Evolutionary conservation across 2,329 filamentous ascomycete genomes (phyloP).

Genomic region (Triangularia setosa): DNA sequence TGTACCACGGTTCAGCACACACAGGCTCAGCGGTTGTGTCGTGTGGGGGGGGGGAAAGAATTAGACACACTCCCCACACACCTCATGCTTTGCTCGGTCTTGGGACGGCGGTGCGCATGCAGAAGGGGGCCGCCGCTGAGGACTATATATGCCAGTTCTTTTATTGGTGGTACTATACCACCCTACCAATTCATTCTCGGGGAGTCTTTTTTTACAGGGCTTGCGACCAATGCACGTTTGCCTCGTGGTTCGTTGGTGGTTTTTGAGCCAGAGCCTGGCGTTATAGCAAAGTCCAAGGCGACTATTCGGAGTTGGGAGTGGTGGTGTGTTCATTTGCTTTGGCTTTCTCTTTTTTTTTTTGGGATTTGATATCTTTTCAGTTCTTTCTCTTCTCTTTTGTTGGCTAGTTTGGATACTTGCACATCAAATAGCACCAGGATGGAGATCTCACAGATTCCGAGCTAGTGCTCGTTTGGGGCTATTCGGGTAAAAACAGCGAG

Average conservation of each 20-base stretch:
- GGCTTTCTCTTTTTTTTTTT: neutral
- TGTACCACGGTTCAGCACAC: no score
- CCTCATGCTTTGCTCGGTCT: neutral
- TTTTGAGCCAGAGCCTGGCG: neutral
- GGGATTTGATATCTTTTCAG: neutral
- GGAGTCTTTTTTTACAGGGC: neutral
- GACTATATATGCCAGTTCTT: neutral
- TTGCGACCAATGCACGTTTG: neutral
- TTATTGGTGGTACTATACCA: neutral
- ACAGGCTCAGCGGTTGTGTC: neutral
- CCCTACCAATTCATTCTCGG: neutral
- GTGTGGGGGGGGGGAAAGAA: neutral
- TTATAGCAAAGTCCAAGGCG: no score
- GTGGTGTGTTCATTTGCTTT: neutral
- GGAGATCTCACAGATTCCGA: neutral
- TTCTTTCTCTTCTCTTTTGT: neutral
- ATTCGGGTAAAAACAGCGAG: neutral
- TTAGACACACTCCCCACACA: neutral
- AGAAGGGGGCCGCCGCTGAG: neutral
- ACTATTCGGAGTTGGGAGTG: neutral
- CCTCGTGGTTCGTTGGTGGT: neutral
- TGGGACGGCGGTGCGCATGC: neutral
- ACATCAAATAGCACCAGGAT: no score
- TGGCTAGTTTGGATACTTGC: no score
- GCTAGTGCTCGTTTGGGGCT: neutral